These are phyloP conservation scores for Boletus mariae DNA, from an alignment of 1,284 basidiomycete species.

Conservation along the genomic window DNA sequence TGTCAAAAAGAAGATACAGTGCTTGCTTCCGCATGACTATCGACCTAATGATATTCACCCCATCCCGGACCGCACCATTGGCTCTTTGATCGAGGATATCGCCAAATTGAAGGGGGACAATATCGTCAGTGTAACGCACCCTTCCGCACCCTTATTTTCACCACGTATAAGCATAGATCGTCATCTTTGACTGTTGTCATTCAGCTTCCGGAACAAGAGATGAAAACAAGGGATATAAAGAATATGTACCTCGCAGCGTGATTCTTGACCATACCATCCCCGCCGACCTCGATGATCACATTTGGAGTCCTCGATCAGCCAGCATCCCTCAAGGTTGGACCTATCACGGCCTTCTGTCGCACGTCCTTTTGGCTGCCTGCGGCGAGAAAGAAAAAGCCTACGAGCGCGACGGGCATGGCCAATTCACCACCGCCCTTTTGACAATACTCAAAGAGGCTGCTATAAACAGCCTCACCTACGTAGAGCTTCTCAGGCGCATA, in stretches of 20 bases:
- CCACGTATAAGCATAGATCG: constrained; percentile 26
- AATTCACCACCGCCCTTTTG: constrained; percentile 19
- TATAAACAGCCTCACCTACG: constrained; percentile 14
- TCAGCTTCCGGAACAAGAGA: constrained; percentile 39
- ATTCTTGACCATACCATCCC: constrained; percentile 45
- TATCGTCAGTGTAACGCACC: constrained; percentile 29
- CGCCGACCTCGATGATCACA: constrained; percentile 45
- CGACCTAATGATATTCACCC: constrained; percentile 39
- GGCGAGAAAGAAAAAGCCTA: constrained; percentile 38
- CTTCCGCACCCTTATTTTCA: not conserved
- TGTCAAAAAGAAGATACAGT: constrained; percentile 41
- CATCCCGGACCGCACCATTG: constrained; percentile 52
- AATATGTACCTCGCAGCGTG: constrained; percentile 38
- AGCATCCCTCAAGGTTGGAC: constrained; percentile 41
- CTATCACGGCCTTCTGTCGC: constrained; percentile 36
- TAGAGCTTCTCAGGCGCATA: constrained; percentile 8
- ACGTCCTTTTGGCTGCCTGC: constrained; percentile 53
- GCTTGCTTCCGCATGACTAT: constrained; percentile 56
- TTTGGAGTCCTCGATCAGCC: constrained; percentile 42
- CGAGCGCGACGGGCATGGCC: constrained; percentile 11
- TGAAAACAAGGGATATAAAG: constrained; percentile 32
- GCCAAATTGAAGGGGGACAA: constrained; percentile 55
- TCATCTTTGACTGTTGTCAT: constrained; percentile 62
- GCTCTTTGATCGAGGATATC: constrained; percentile 50
- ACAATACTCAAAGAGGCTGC: constrained; percentile 1